Base-by-base conservation (phyloP, 23 red algal genomes). In the Cyanidioschyzon merolae region DNA sequence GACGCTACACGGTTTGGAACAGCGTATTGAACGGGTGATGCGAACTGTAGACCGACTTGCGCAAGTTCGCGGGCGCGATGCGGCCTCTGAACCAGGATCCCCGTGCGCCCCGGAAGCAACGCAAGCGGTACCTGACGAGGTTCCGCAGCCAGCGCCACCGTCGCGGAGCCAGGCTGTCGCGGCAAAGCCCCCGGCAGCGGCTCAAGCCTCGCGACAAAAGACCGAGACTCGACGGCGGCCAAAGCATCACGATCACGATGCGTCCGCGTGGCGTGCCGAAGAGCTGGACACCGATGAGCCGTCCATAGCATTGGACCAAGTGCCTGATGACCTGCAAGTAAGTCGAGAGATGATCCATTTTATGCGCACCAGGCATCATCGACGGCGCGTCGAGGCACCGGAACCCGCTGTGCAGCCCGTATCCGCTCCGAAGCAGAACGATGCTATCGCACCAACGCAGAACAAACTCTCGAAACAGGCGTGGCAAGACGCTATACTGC, bases 401-500 rank as follows among this genome's bases (percentile, higher is more conserved):
- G n/a, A 7, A 35, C 63, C 63, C 2, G 63, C 63, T 27, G 30
- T 7, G 29, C 63, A 71, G n/a, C 63, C 32, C 30, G 7, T 32
- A 15, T 7, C 7, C 12, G 45, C 45, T 7, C 12, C 45, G 21
- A 25, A 71, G 2, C 63, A 71, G 7, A 3, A 71, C 29, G 12
- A 15, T 3, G 16, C 63, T 7, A 3, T 25, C 29, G 63, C 63
- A 3, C 12, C 12, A 25, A 27, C 12, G 21, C 29, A 71, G 3
- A 7, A 27, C 63, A 7, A 7, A 32, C 63, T 32, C 16, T 25
- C 29, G 63, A 7, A 27, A 3, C 63, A 71, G 29, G 3, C 63
- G 12, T 71, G 63, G 63, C 63, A 71, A 32, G 29, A 71, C n/a
- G 63, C 63, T 7, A 71, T 71, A 3, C 63, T 71, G 12, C 63